Conservation (phyloP, 768 basidiomycete genomes). For the Mycena crocata region DNA sequence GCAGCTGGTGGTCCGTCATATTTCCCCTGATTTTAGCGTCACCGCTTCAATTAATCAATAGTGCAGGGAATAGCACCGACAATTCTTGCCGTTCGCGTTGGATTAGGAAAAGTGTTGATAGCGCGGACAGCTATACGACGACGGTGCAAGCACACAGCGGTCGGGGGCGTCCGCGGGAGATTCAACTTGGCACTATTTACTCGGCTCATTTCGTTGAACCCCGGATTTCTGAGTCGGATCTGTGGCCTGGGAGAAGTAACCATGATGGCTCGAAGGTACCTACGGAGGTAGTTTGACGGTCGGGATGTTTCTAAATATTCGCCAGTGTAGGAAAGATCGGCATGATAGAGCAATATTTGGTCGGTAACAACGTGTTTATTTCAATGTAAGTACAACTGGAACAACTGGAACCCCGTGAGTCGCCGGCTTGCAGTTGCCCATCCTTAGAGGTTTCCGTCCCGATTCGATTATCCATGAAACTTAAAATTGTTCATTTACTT, state of each 20-base stretch:
- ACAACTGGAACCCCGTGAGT: too few species aligned
- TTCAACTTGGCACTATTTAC: not conserved
- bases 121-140: slow-evolving; percentile 4
- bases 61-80: slow-evolving; percentile 19
- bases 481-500: too few species aligned
- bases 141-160: not conserved
- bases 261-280: not conserved
- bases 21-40: not conserved
- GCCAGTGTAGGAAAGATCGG: too few species aligned
- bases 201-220: not conserved
- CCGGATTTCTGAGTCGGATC: slow-evolving; percentile 11
- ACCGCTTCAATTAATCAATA: not conserved
- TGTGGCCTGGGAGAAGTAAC: slow-evolving; percentile 4
- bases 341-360: too few species aligned
- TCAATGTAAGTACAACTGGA: slow-evolving; percentile 8
- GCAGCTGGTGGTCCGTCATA: slow-evolving; percentile 3
- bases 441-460: not conserved
- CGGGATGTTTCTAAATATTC: too few species aligned
- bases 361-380: too few species aligned
- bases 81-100: slow-evolving; percentile 15
- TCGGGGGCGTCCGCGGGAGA: not conserved
- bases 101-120: slow-evolving; percentile 15
- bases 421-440: too few species aligned
- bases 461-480: not conserved
- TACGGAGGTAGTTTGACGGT: slow-evolving; percentile 6